Evolutionary conservation across 108 stramenopile genomes (phyloP), one percentile per base, ranked within the genome.

Genomic region (Skeletonema grethae): DNA sequence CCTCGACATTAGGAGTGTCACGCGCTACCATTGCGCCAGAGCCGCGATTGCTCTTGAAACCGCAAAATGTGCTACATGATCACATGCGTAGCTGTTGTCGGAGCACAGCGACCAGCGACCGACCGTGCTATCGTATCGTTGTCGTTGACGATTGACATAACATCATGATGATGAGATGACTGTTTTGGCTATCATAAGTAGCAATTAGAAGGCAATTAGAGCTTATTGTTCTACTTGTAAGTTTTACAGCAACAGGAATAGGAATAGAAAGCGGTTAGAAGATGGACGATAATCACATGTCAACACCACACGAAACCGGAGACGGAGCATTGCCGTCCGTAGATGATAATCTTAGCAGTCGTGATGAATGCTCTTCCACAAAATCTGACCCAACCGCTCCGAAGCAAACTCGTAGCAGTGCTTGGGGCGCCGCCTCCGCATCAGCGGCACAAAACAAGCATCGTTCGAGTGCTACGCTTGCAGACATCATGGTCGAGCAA

Each of bases 1-100:
- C 85, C 85, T 85, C 82, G 67, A 75, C 85, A 85, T 85, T 85
- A 85, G 85, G 85, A 85, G 85, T 85, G 85, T 75, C 67, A 85
- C 85, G 85, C 85, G 85, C 85, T 85, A 76, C 85, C 85, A 82
- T 85, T 85, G 85, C 85, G 85, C 85, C 85, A 85, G 81, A 70
- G 69, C 61, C 59, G 76, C 82, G 8, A 28, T 28, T 28, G 25
- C 1, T 28, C 25, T 0, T 28, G 25, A 28, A 28, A n/a, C n/a
- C 25, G 25, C 0, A 28, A 28, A 28, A 28, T 28, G 1, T 28
- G 25, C 25, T 28, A 28, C 1, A 28, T 28, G 25, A 28, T 28
- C n/a, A n/a, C n/a, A n/a, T n/a, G n/a, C n/a, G n/a, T n/a, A n/a
- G n/a, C n/a, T n/a, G n/a, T n/a, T n/a, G n/a, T n/a, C n/a, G n/a